Evolutionary conservation across 805 yeast genomes (phyloP).

Genomic region (Suhomyces sp.): DNA sequence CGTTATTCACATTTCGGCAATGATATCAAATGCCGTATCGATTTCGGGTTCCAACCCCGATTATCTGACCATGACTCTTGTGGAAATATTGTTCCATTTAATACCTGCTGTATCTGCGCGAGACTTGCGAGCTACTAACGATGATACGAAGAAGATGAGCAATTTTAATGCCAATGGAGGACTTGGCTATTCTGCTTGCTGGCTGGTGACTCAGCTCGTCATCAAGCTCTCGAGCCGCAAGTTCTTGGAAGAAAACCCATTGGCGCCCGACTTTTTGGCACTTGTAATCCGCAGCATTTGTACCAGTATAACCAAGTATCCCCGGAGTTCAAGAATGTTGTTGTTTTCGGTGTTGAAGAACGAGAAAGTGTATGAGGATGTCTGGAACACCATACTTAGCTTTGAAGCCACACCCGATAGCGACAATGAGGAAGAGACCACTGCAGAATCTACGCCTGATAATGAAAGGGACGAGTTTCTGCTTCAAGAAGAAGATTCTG

Average conservation of each 20-base stretch:
- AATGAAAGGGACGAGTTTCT: not conserved
- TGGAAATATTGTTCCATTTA: slow-evolving; percentile 61
- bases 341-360: slow-evolving; percentile 48
- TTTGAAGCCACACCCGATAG: slow-evolving; percentile 9
- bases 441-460: not conserved
- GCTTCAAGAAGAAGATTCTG: not conserved
- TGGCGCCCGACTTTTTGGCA: slow-evolving; percentile 56
- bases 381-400: slow-evolving; percentile 32
- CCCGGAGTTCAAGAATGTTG: slow-evolving; percentile 51
- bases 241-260: slow-evolving; percentile 35
- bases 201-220: slow-evolving; percentile 43
- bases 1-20: slow-evolving; percentile 48
- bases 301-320: slow-evolving; percentile 49
- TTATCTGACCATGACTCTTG: slow-evolving; percentile 42
- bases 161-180: slow-evolving; percentile 39
- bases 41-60: slow-evolving; percentile 14
- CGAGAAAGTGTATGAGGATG: slow-evolving; percentile 33
- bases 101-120: slow-evolving; percentile 41
- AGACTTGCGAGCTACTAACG: slow-evolving; percentile 12
- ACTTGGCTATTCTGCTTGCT: slow-evolving; percentile 51
- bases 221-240: slow-evolving; percentile 32
- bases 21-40: slow-evolving; percentile 24
- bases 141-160: slow-evolving; percentile 21
- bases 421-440: slow-evolving; percentile 5
- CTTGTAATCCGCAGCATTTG: slow-evolving; percentile 55